Conservation (phyloP, 1,139 yeast species). For the Zhuliangozyma parablackwelliae region DNA sequence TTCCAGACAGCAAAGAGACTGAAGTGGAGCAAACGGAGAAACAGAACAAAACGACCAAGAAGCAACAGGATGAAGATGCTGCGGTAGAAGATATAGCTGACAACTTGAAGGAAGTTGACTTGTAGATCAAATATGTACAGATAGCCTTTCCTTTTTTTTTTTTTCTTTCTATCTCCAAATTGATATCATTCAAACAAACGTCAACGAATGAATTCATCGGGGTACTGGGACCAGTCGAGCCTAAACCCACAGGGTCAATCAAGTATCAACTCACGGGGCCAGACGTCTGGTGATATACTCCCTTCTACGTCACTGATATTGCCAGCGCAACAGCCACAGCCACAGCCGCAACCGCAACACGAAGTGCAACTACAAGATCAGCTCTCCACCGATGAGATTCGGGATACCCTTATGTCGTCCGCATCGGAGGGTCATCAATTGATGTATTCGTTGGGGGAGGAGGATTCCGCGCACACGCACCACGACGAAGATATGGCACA, state of each 20-base stretch:
- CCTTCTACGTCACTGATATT: too few species aligned
- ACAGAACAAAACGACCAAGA: conserved; percentile 5
- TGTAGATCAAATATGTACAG: not conserved
- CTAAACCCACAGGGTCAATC: conserved; percentile 2
- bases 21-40: not conserved
- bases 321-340: not conserved
- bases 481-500: conserved; percentile 1
- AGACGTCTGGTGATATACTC: too few species aligned
- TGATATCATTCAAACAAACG: too few species aligned
- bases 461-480: not conserved
- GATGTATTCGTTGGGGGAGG: conserved; percentile 3
- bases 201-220: conserved; percentile 22
- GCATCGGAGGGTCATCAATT: conserved; percentile 7
- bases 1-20: not conserved
- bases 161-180: not conserved
- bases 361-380: conserved; percentile 30
- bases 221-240: conserved; percentile 24
- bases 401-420: conserved; percentile 28
- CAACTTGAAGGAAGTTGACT: conserved; percentile 9
- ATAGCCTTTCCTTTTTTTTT: not conserved
- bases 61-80: conserved; percentile 2
- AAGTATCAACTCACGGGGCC: too few species aligned
- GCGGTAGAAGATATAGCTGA: conserved; percentile 3
- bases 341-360: conserved; percentile 15
- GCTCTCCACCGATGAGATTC: conserved; percentile 32